Conservation (phyloP, 176 grass and related monocot species). For the Paspalum vaginatum region DNA sequence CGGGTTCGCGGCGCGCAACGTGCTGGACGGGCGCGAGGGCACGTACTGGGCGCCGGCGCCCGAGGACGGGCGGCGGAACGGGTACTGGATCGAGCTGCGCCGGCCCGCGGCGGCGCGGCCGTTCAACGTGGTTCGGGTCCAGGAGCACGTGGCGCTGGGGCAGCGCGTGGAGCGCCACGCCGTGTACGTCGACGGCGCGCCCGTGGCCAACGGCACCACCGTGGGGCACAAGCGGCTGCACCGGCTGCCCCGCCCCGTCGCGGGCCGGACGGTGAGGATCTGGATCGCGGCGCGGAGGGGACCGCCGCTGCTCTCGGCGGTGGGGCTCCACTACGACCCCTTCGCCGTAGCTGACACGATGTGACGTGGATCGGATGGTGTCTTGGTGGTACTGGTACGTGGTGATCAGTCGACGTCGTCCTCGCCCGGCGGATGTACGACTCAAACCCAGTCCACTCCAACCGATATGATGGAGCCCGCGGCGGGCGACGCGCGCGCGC, state of each 20-base stretch:
- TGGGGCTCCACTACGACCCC: slow-evolving; percentile 85
- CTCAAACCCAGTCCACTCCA: too few relatives aligned
- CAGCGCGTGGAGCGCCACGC: slow-evolving; percentile 72
- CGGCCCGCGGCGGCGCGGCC: neutral
- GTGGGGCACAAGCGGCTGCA: slow-evolving; percentile 94
- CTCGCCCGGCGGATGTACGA: neutral
- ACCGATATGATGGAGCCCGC: neutral
- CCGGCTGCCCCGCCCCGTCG: slow-evolving; percentile 51
- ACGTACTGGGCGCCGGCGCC: slow-evolving; percentile 74
- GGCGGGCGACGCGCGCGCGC: neutral
- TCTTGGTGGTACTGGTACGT: neutral
- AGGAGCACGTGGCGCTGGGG: slow-evolving; percentile 80
- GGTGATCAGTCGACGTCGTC: neutral
- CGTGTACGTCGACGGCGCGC: slow-evolving; percentile 59
- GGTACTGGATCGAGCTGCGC: slow-evolving; percentile 80
- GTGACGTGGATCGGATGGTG: neutral
- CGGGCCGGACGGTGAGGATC: slow-evolving; percentile 57
- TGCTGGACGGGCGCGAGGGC: slow-evolving; percentile 66
- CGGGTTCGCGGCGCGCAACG: slow-evolving; percentile 56
- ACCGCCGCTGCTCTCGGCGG: slow-evolving; percentile 65
- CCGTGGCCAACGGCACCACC: slow-evolving; percentile 62
- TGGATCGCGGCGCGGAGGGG: slow-evolving; percentile 60
- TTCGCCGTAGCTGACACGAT: slow-evolving; percentile 34
- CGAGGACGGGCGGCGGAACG: slow-evolving; percentile 26
- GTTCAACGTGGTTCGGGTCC: slow-evolving; percentile 87